Base-by-base conservation (phyloP, 2,329 filamentous ascomycete genomes). In the Aspergillus tanneri region DNA sequence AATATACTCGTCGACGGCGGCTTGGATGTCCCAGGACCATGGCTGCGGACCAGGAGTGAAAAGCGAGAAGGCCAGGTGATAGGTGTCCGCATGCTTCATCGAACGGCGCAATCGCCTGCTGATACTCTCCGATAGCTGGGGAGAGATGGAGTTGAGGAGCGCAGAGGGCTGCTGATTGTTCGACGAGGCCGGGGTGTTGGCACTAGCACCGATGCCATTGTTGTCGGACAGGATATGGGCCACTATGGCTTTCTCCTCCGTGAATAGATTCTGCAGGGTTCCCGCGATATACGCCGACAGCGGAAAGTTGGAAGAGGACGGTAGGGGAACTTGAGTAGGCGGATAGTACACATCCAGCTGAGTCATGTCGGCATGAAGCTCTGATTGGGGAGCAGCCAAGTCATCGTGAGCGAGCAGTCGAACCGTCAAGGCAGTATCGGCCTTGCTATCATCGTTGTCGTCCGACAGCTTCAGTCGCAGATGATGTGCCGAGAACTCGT, bases 1-100 rank as follows among this genome's bases (percentile, higher is more conserved):
- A 68, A 99, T 84, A 68, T 95, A 92, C 56, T 88, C 80, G 19
- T 85, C 79, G 8, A 97, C 79, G 0, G 92, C 90, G 27, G 80
- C 72, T 56, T 96, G 87, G 42, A 97, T 89, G 43, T 95, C 89
- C 93, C 93, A 99, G 8, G 86, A 87, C 24, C 87, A 95, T 2
- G 93, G 93, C 0, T 77, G 69, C 1, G 86, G 80, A 1, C 84
- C 84, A 10, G 87, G 86, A 0, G 90, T 93, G 66, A 99, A 97
- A 3, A 99, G 78, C 0, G 93, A 99, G 64, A 99, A 96, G 0
- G 91, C 96, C 22, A 99, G 76, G 65, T 99, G 93, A 66, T 97
- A 99, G 0, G 89, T 95, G 11, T 91, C 85, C 3, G 93, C 87
- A 66, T 96, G 95, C 66, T 92, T 95, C 63, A 97, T 81, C 0